Conservation (phyloP, 257 asterid genomes). For the Henckelia pumila region DNA sequence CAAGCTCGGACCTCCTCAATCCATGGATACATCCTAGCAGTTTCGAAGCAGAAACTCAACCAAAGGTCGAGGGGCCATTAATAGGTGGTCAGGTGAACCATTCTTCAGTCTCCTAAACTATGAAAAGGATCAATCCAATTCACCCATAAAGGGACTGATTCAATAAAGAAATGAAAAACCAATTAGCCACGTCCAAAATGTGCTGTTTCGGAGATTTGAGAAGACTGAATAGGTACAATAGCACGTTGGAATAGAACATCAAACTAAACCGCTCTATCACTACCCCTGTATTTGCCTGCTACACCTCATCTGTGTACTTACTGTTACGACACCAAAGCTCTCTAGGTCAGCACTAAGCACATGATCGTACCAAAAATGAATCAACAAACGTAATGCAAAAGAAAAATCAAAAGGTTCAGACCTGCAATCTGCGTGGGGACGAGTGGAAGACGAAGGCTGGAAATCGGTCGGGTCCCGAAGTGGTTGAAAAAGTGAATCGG, state of each 20-base stretch:
- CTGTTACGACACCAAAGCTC: not conserved
- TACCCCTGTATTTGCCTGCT: not conserved
- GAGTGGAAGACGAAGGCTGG: conserved; percentile 43
- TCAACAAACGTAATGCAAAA: not conserved
- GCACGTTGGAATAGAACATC: not conserved
- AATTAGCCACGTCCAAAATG: no score
- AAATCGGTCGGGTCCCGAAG: conserved; percentile 46
- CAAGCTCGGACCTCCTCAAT: no score
- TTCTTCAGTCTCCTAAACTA: no score
- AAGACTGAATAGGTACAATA: no score
- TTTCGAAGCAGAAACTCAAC: no score
- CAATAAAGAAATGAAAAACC: no score
- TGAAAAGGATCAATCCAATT: no score
- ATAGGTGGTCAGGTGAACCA: no score
- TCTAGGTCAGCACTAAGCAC: not conserved
- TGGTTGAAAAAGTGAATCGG: conserved; percentile 44
- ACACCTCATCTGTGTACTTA: not conserved
- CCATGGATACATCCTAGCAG: no score
- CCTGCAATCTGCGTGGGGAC: conserved; percentile 57
- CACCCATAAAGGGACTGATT: no score
- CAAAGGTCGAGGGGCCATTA: no score
- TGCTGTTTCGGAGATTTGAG: no score
- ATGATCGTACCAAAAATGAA: not conserved
- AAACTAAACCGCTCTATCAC: not conserved
- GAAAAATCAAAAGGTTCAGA: conserved; percentile 20